Evolutionary conservation across 1,284 basidiomycete genomes (phyloP).

Genomic region (Cutaneotrichosporon curvatum): DNA sequence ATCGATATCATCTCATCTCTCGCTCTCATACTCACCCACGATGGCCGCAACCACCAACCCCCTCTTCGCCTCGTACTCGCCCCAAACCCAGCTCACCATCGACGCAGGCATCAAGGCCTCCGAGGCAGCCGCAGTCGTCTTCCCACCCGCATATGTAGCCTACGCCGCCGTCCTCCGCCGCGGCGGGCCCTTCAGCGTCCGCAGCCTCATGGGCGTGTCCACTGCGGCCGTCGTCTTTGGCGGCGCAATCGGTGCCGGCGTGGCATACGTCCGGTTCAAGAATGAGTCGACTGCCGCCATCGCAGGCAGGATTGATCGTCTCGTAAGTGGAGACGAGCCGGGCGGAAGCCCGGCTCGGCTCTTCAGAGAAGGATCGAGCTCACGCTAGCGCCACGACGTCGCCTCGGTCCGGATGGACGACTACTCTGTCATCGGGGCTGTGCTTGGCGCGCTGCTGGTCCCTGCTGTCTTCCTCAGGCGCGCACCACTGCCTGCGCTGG

Average conservation of each 20-base stretch:
- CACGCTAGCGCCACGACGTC: constrained; percentile 24
- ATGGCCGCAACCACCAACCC: constrained; percentile 35
- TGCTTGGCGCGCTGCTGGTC: constrained; percentile 32
- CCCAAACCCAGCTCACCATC: constrained; percentile 26
- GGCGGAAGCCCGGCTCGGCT: background rate
- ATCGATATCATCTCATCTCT: no score
- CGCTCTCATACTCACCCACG: background rate
- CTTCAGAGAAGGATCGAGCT: no score
- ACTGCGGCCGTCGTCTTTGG: constrained; percentile 20
- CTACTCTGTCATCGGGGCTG: constrained; percentile 41
- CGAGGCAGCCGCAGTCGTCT: constrained; percentile 33
- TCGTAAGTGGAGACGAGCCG: constrained; percentile 29
- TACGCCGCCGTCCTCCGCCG: constrained; percentile 21
- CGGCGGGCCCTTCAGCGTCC: constrained; percentile 27
- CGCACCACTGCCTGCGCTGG: constrained; percentile 29
- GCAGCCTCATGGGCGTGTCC: constrained; percentile 23
- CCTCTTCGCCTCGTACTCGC: constrained; percentile 18
- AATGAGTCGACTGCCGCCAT: constrained; percentile 28
- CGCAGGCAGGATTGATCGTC: constrained; percentile 23
- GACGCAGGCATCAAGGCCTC: constrained; percentile 34
- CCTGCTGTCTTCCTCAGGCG: constrained; percentile 40
- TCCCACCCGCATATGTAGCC: constrained; percentile 37
- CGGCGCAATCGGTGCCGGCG: constrained; percentile 19
- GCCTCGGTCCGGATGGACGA: constrained; percentile 39
- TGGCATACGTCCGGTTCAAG: constrained; percentile 24